Percentiles rank a stretch among this genome's conserved stretches.
Evolutionary conservation across 306 rosid species (phyloP).

Genomic region (Acacia acuminata): DNA sequence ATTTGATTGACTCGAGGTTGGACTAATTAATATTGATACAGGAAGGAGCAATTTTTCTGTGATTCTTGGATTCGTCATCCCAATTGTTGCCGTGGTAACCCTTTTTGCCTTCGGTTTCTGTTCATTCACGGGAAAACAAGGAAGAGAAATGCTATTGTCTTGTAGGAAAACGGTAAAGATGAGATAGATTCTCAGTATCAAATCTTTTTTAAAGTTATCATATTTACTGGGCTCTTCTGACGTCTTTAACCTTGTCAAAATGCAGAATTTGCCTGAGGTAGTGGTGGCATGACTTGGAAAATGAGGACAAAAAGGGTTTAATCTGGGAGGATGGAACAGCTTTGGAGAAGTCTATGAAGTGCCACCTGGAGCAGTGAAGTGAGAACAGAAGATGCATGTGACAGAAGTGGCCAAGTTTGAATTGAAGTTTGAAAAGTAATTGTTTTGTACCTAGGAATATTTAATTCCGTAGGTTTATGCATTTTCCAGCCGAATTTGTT

Average conservation of each 20-base stretch:
- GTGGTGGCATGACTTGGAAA: conserved; percentile 2
- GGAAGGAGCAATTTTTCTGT: conserved; percentile 35
- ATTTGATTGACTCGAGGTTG: not conserved
- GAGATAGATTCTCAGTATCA: not conserved
- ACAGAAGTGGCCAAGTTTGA: not conserved
- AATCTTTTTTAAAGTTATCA: not conserved
- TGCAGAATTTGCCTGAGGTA: conserved; percentile 28
- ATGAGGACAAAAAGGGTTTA: not conserved
- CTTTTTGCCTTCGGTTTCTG: conserved; percentile 42
- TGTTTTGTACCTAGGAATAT: not conserved
- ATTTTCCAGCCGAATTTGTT: not conserved
- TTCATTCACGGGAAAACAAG: conserved; percentile 38
- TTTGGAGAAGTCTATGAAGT: not conserved
- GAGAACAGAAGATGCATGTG: conserved; percentile 1
- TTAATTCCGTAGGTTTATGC: not conserved
- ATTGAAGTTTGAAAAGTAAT: not conserved
- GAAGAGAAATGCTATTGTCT: not conserved
- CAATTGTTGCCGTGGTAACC: conserved; percentile 38
- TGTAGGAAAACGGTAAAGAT: conserved; percentile 38
- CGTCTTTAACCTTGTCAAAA: not conserved
- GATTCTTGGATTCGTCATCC: conserved; percentile 40
- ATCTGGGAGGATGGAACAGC: not conserved
- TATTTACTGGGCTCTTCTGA: conserved; percentile 25
- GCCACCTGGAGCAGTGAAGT: too few species aligned
- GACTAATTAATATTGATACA: not conserved